A percentile compares a stretch with the other conserved stretches of the same genome.
These are phyloP conservation scores for Mimosa pudica DNA, from an alignment of 306 rosid genomes.

Conservation along the genomic window DNA sequence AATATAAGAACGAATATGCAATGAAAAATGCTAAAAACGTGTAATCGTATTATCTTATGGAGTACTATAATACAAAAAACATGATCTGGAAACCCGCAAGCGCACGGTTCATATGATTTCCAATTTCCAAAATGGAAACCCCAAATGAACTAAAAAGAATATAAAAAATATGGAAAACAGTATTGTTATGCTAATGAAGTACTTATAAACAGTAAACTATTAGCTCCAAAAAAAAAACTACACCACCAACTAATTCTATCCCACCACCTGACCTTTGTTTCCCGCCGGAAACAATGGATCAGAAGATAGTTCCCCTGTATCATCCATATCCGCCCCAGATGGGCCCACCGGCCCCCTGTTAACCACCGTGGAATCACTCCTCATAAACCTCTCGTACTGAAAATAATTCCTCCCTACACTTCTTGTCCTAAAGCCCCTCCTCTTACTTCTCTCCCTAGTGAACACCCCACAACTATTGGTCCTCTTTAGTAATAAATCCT, in stretches of 20 bases:
- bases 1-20: neutral
- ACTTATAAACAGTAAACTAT: neutral
- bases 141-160: neutral
- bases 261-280: neutral
- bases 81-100: neutral
- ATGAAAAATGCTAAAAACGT: neutral
- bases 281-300: constrained; percentile 30
- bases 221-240: neutral
- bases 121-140: neutral
- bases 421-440: constrained; percentile 46
- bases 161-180: neutral
- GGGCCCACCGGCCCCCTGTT: constrained; percentile 7
- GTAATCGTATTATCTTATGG: neutral
- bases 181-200: neutral
- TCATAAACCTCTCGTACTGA: neutral
- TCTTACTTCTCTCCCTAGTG: constrained; percentile 47
- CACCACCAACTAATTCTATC: neutral
- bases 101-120: neutral
- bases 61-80: neutral
- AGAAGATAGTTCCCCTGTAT: constrained; percentile 40
- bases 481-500: constrained; percentile 47
- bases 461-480: constrained; percentile 46
- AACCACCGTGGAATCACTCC: constrained; percentile 15
- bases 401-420: constrained; percentile 31
- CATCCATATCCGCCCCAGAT: neutral